Conservation (phyloP, 352 stramenopile genomes). For the Pythium aristosporum region DNA sequence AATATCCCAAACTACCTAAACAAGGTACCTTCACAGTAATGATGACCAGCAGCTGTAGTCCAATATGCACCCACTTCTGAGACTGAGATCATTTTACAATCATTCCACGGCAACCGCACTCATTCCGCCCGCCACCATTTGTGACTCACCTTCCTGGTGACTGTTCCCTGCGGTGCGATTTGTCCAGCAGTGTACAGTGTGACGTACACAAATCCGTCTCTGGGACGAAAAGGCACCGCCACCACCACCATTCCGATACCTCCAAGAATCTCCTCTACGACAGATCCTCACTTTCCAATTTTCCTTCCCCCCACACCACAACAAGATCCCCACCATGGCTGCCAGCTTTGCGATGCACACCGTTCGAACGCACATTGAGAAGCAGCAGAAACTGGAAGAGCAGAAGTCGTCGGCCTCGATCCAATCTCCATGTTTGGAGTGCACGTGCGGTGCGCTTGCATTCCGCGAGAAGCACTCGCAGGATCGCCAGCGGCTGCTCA, state of each 20-base stretch:
- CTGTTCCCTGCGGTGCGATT: neutral
- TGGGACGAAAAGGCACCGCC: neutral
- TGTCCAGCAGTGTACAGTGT: neutral
- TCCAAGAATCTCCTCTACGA: neutral
- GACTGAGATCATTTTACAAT: neutral
- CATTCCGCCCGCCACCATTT: neutral
- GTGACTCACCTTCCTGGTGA: neutral
- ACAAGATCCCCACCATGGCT: neutral
- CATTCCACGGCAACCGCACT: neutral
- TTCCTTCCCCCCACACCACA: neutral
- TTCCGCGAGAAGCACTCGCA: no score
- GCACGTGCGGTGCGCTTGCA: neutral
- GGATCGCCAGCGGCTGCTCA: neutral
- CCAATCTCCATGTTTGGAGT: neutral
- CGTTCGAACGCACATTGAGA: neutral
- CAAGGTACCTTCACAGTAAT: no score
- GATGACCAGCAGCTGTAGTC: no score
- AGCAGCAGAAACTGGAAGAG: neutral
- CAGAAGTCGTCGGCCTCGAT: neutral
- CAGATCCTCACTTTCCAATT: neutral
- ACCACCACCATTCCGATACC: neutral
- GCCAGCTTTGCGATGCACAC: neutral
- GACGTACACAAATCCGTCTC: neutral
- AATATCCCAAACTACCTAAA: no score
- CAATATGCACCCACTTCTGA: neutral